Conservation (phyloP, 2,329 filamentous ascomycete genomes). For the Trichoderma brevicompactum region DNA sequence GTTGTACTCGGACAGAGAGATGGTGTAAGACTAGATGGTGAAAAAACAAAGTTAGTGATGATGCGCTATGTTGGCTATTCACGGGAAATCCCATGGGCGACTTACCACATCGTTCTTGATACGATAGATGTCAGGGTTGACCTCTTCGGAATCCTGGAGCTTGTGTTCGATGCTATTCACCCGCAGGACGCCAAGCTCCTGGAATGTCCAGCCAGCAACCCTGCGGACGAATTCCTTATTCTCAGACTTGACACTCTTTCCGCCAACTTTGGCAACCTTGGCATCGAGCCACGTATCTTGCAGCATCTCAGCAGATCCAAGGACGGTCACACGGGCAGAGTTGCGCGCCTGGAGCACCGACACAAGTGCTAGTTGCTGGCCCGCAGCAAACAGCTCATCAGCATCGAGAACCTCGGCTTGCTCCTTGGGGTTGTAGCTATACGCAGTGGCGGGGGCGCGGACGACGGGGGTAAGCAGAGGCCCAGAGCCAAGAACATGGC, state of each 20-base stretch:
- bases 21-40: constrained; percentile 70
- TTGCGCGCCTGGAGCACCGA: constrained; percentile 89
- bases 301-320: constrained; percentile 86
- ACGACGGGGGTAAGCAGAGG: constrained; percentile 81
- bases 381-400: constrained; percentile 84
- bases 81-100: constrained; percentile 37
- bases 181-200: constrained; percentile 87
- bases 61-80: not conserved
- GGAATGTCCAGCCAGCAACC: constrained; percentile 93
- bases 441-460: constrained; percentile 80
- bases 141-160: constrained; percentile 57
- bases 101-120: constrained; percentile 96
- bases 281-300: constrained; percentile 88
- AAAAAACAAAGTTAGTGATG: not conserved
- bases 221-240: constrained; percentile 87
- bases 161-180: constrained; percentile 84
- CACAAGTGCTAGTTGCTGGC: constrained; percentile 81
- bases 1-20: constrained; percentile 85
- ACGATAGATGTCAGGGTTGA: constrained; percentile 88
- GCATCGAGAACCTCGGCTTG: constrained; percentile 65
- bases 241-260: constrained; percentile 62
- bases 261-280: constrained; percentile 66
- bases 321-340: constrained; percentile 83
- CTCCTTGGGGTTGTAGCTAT: constrained; percentile 93
- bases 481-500: constrained; percentile 78